These are phyloP conservation scores for Trypethelium eluteriae DNA, from an alignment of 495 filamentous ascomycete genomes.

Conservation along the genomic window DNA sequence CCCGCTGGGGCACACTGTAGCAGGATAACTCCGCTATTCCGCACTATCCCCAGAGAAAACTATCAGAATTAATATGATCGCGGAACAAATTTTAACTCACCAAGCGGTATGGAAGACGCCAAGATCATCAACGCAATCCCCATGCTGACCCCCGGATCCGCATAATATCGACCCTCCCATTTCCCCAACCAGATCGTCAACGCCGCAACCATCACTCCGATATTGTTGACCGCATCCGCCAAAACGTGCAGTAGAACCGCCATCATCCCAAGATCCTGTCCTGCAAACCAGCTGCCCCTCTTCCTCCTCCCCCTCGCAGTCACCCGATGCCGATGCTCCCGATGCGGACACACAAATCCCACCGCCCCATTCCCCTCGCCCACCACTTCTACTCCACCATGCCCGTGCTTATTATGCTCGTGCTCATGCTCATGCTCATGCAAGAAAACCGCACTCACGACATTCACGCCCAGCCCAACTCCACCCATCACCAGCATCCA, in stretches of 20 bases:
- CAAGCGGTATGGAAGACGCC: constrained; percentile 37
- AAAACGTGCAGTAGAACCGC: constrained; percentile 46
- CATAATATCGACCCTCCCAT: constrained; percentile 41
- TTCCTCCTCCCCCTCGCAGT: not conserved
- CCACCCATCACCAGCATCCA: constrained; percentile 7
- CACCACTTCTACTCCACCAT: constrained; percentile 10
- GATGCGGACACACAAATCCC: not conserved
- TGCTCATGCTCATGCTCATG: constrained; percentile 23
- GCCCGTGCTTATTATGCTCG: constrained; percentile 19
- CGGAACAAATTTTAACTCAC: not conserved
- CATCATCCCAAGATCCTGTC: constrained; percentile 43
- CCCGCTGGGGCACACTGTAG: constrained; percentile 27
- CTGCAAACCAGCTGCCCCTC: not conserved
- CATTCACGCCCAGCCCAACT: constrained; percentile 9
- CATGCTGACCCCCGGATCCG: constrained; percentile 43
- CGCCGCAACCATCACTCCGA: constrained; percentile 44
- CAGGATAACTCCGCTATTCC: constrained; percentile 33
- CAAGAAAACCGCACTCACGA: constrained; percentile 7
- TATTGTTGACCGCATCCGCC: constrained; percentile 45
- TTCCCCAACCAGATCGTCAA: constrained; percentile 41
- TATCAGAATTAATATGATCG: not conserved
- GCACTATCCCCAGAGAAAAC: constrained; percentile 22
- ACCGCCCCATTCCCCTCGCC: not conserved
- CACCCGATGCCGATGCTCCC: not conserved
- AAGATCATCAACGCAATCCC: constrained; percentile 43